Evolutionary conservation across 192 early-diverging fungal species (phyloP).

Genomic region (Coemansia sp.): DNA sequence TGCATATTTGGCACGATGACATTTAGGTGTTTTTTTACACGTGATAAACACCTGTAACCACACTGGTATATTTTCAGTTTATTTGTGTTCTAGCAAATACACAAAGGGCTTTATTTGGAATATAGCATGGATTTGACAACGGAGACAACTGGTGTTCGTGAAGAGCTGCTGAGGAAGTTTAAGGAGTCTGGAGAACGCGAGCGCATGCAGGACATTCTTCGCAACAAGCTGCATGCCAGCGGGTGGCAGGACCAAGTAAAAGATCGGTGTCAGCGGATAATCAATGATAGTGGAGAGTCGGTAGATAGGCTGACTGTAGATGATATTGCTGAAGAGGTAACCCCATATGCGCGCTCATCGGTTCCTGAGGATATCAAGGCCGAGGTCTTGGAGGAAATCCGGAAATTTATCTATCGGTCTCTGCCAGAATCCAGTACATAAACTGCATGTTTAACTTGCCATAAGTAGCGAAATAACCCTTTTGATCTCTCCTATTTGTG

Average conservation of each 20-base stretch:
- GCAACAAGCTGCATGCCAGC: conserved; percentile 44
- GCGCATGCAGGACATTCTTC: conserved; percentile 51
- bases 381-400: conserved; percentile 47
- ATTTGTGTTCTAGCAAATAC: conserved; percentile 4
- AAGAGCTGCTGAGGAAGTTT: conserved; percentile 48
- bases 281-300: conserved; percentile 30
- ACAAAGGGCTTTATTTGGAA: neutral
- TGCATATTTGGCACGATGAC: conserved; percentile 63
- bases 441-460: too few relatives aligned
- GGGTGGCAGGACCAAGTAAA: conserved; percentile 55
- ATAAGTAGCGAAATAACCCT: too few relatives aligned
- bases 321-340: conserved; percentile 44
- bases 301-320: conserved; percentile 43
- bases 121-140: conserved; percentile 12
- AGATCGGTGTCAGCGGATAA: conserved; percentile 45
- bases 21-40: too few relatives aligned
- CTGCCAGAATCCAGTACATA: conserved; percentile 28
- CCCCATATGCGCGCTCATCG: conserved; percentile 37
- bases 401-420: conserved; percentile 38
- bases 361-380: conserved; percentile 49
- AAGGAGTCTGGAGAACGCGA: conserved; percentile 54
- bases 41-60: too few relatives aligned
- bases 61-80: neutral
- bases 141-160: conserved; percentile 37
- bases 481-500: too few relatives aligned